A percentile compares a stretch with the other conserved stretches of the same genome.
phyloP scores from a whole-genome alignment of 1,139 yeast species.

The Schwanniomyces etchellsii region DNA sequence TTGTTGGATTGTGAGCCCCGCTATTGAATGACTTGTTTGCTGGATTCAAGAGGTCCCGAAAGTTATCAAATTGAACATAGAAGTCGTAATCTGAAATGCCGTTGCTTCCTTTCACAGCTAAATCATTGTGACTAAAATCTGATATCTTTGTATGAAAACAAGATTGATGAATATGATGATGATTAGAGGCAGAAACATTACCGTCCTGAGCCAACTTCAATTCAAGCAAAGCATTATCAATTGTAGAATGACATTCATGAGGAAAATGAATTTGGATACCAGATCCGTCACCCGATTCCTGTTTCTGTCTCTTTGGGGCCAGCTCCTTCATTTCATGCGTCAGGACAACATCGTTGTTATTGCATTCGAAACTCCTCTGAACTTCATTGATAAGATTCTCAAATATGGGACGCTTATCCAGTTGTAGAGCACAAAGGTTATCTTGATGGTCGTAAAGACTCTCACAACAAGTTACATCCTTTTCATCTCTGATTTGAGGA shows the following conservation, averaged over 20 bases:
- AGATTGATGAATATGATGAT: conserved; percentile 36
- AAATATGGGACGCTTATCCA: conserved; percentile 22
- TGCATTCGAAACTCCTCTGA: conserved; percentile 17
- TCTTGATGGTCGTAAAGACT: conserved; percentile 15
- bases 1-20: background rate
- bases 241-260: conserved; percentile 30
- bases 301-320: conserved; percentile 1
- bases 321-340: conserved; percentile 3
- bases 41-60: conserved; percentile 14
- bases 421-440: conserved; percentile 25
- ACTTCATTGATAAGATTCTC: conserved; percentile 32
- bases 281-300: conserved; percentile 4
- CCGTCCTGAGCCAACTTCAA: background rate
- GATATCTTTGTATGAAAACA: conserved; percentile 43
- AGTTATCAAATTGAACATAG: conserved; percentile 37
- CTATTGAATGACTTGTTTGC: background rate
- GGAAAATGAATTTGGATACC: conserved; percentile 25
- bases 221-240: conserved; percentile 1
- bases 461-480: conserved; percentile 1
- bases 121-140: conserved; percentile 8
- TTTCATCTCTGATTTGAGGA: background rate
- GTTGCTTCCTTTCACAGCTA: conserved; percentile 1
- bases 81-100: conserved; percentile 36
- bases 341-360: no score
- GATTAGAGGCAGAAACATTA: conserved; percentile 1